These are phyloP conservation scores for Puccinia horiana DNA, from an alignment of 1,284 basidiomycete species.

Conservation along the genomic window DNA sequence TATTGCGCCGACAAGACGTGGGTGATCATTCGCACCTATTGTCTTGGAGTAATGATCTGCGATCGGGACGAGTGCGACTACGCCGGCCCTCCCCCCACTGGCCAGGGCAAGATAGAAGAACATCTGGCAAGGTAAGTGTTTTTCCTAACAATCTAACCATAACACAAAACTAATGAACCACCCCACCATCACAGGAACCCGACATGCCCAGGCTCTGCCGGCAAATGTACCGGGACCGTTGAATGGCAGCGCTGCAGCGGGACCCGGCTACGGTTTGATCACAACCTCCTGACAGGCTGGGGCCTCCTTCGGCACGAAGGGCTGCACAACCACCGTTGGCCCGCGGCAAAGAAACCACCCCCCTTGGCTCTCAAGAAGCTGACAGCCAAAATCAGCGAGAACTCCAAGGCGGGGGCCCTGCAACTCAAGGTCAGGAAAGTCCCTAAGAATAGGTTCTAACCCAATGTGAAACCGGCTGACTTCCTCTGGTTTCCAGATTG, in stretches of 20 bases:
- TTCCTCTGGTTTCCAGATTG: no score
- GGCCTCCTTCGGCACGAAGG: not conserved
- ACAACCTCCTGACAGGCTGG: no score
- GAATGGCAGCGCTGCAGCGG: not conserved
- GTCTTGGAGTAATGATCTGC: no score
- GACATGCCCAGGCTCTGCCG: not conserved
- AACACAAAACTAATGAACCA: no score
- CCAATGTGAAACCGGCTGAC: no score
- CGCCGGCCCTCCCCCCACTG: no score
- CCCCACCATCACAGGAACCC: no score
- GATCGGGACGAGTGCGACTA: not conserved
- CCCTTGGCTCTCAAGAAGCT: not conserved
- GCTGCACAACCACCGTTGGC: slow-evolving; percentile 4
- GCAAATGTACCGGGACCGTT: not conserved
- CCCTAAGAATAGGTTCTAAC: no score
- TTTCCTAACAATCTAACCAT: no score
- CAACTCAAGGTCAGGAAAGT: not conserved
- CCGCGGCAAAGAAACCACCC: not conserved
- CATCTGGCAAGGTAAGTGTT: no score
- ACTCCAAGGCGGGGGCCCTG: not conserved
- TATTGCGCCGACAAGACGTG: no score
- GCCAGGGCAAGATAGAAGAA: not conserved
- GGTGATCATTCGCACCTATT: no score
- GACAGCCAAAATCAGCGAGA: not conserved
- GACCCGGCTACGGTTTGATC: not conserved